Percentiles rank a stretch among this genome's conserved stretches.
Conservation (phyloP, 768 basidiomycete species). For the Kwoniella heveanensis region DNA sequence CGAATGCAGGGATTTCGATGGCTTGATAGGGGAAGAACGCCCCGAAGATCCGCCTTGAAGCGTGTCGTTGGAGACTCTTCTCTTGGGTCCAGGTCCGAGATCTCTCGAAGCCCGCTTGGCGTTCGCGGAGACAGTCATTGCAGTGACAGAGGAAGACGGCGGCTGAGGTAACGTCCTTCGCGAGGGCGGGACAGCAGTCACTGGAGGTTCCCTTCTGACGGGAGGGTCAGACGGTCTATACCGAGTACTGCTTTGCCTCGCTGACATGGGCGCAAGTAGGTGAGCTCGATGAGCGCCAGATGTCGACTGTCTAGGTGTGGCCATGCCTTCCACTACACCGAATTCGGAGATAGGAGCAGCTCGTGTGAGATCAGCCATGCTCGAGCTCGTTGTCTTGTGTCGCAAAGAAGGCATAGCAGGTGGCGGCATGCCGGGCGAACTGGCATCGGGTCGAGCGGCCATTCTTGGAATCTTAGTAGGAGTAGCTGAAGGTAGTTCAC, state of each 20-base stretch:
- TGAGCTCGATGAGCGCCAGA: slow-evolving; percentile 43
- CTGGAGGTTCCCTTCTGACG: slow-evolving; percentile 20
- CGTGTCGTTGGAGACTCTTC: slow-evolving; percentile 26
- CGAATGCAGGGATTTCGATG: slow-evolving; percentile 46
- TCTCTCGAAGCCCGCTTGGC: slow-evolving; percentile 47
- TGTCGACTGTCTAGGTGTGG: slow-evolving; percentile 20
- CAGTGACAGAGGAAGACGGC: slow-evolving; percentile 39
- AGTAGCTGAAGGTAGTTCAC: slow-evolving; percentile 41
- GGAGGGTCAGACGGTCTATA: slow-evolving; percentile 25
- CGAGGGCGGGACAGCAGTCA: slow-evolving; percentile 33
- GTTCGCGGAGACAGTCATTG: slow-evolving; percentile 39
- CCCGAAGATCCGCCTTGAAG: slow-evolving; percentile 23
- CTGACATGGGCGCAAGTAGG: slow-evolving; percentile 47
- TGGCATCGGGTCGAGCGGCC: slow-evolving; percentile 35
- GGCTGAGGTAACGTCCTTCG: slow-evolving; percentile 34
- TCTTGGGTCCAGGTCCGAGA: slow-evolving; percentile 16
- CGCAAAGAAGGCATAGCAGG: slow-evolving; percentile 50
- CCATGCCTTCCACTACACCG: slow-evolving; percentile 31
- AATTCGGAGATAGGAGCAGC: slow-evolving; percentile 38
- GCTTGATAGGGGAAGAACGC: slow-evolving; percentile 33
- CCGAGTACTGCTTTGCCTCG: slow-evolving; percentile 28
- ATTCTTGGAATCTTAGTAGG: slow-evolving; percentile 57
- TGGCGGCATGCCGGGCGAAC: slow-evolving; percentile 41
- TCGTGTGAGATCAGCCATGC: slow-evolving; percentile 33
- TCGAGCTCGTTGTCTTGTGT: slow-evolving; percentile 60